Evolutionary conservation across 2,329 filamentous ascomycete species (phyloP).

Genomic region (Ophiostoma piceae): DNA sequence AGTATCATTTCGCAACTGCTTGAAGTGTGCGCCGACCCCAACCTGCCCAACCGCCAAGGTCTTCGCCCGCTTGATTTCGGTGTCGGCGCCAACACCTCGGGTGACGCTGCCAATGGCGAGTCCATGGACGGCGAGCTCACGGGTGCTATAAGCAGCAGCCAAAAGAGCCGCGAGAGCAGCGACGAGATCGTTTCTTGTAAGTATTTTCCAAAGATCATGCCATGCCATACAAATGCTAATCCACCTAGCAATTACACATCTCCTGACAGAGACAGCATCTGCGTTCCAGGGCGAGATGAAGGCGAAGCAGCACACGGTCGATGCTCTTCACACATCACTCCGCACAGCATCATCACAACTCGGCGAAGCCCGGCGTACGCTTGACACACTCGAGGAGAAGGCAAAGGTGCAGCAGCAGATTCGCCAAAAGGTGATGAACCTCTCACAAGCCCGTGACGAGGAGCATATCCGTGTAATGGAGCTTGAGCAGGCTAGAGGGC

Average conservation of each 20-base stretch:
- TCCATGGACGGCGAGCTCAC: conserved; percentile 41
- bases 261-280: conserved; percentile 71
- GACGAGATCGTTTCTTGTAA: conserved; percentile 74
- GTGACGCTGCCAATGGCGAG: conserved; percentile 42
- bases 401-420: conserved; percentile 60
- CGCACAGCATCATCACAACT: conserved; percentile 74
- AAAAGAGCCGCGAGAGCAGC: conserved; percentile 64
- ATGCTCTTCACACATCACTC: conserved; percentile 73
- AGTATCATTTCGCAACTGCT: conserved; percentile 96
- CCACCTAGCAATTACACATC: conserved; percentile 66
- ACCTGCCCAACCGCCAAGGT: conserved; percentile 84
- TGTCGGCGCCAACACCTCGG: conserved; percentile 62
- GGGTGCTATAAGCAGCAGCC: conserved; percentile 42
- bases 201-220: conserved; percentile 35
- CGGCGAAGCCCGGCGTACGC: conserved; percentile 66
- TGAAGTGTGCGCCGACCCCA: conserved; percentile 90
- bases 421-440: conserved; percentile 69
- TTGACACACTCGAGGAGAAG: conserved; percentile 65
- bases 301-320: conserved; percentile 76
- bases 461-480: conserved; percentile 54
- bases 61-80: conserved; percentile 91
- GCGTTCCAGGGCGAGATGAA: conserved; percentile 77
- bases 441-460: conserved; percentile 67
- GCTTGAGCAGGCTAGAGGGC: conserved; percentile 41
- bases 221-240: conserved; percentile 29